These are phyloP conservation scores for Lodderomyces jiufengensis DNA, from an alignment of 1,139 yeast species.

Conservation along the genomic window DNA sequence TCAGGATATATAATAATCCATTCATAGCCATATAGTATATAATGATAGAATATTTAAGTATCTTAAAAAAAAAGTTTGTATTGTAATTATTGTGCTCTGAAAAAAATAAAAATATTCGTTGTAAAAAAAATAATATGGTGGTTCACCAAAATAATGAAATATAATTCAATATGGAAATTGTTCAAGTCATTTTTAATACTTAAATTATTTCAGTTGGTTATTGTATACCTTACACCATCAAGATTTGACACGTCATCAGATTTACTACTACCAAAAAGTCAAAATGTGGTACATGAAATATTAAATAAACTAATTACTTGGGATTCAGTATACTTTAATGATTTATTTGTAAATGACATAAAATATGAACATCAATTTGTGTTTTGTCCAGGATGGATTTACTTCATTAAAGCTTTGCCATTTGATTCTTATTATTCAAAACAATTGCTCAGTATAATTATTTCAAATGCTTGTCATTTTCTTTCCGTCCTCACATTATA, in stretches of 20 bases:
- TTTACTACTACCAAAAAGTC: conserved; percentile 17
- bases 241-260: conserved; percentile 42
- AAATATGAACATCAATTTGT: conserved; percentile 87
- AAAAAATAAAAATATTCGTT: too few species aligned
- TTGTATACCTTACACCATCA: conserved; percentile 31
- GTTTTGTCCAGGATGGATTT: conserved; percentile 78
- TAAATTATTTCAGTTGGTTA: conserved; percentile 28
- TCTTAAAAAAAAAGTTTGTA: too few species aligned
- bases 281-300: conserved; percentile 16
- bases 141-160: background rate
- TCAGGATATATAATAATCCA: too few species aligned
- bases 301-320: conserved; percentile 62
- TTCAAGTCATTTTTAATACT: conserved; percentile 21
- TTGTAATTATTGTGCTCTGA: too few species aligned
- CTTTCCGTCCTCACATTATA: conserved; percentile 50
- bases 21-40: too few species aligned
- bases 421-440: conserved; percentile 33
- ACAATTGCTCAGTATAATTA: conserved; percentile 39
- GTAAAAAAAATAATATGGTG: too few species aligned
- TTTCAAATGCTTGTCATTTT: conserved; percentile 55
- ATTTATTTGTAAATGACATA: conserved; percentile 48
- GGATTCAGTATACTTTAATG: conserved; percentile 81
- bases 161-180: conserved; percentile 10
- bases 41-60: too few species aligned
- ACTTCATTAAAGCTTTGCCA: conserved; percentile 33